Evolutionary conservation across 805 yeast species (phyloP).

Genomic region (Barnettozyma pratensis): DNA sequence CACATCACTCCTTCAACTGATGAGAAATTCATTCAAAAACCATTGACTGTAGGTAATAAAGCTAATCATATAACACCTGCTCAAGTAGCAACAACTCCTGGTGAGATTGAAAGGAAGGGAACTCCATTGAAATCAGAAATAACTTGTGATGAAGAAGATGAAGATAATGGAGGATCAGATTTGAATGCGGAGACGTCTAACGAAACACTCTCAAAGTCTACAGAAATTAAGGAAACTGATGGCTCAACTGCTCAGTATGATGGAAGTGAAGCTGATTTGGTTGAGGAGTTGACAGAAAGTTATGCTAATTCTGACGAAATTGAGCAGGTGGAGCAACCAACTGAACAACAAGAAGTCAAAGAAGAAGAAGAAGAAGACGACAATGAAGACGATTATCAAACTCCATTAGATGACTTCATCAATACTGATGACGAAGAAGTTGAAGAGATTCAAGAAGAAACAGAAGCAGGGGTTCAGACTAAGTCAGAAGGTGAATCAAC

Average conservation of each 20-base stretch:
- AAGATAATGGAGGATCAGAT: background rate
- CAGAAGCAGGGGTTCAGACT: background rate
- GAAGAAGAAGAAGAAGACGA: conserved; percentile 12
- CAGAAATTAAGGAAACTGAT: background rate
- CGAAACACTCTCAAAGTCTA: background rate
- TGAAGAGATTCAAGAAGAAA: background rate
- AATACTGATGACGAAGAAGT: background rate
- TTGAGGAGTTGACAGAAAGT: background rate
- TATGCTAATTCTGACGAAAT: background rate
- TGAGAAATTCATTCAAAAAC: background rate
- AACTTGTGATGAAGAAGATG: conserved; percentile 13
- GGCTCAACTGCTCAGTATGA: background rate
- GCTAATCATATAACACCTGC: background rate
- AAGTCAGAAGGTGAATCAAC: background rate
- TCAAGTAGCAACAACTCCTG: background rate
- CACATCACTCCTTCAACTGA: conserved; percentile 26
- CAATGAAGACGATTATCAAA: conserved; percentile 1
- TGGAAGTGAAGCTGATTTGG: conserved; percentile 1
- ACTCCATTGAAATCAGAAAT: conserved; percentile 3
- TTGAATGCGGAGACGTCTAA: background rate
- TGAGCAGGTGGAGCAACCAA: background rate
- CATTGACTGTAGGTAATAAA: background rate
- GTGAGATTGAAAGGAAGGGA: conserved; percentile 2
- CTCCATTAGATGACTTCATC: conserved; percentile 1
- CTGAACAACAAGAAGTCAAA: conserved; percentile 1